phyloP scores from a whole-genome alignment of 805 yeast genomes.

The Ogataea trehalophila region DNA sequence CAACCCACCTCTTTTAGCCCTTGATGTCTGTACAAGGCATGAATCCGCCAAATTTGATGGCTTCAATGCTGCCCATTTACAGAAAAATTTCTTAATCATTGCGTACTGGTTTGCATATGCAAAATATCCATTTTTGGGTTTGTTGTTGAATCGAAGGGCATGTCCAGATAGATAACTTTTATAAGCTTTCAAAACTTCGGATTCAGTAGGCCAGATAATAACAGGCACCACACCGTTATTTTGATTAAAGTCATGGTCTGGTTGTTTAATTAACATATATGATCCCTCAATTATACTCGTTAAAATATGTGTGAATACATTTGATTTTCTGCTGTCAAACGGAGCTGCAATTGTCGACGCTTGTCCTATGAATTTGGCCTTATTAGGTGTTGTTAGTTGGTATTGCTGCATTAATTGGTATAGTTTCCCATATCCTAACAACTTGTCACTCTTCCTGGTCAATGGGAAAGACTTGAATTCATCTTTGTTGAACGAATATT shows the following conservation, averaged over 20 bases:
- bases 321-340: slow-evolving; percentile 26
- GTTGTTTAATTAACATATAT: slow-evolving; percentile 15
- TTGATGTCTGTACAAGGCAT: slow-evolving; percentile 22
- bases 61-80: slow-evolving; percentile 37
- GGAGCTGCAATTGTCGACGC: slow-evolving; percentile 48
- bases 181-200: slow-evolving; percentile 20
- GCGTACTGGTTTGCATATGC: slow-evolving; percentile 34
- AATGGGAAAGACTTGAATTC: slow-evolving; percentile 4
- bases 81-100: slow-evolving; percentile 38
- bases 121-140: slow-evolving; percentile 12
- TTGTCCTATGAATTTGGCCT: slow-evolving; percentile 38
- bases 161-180: slow-evolving; percentile 24
- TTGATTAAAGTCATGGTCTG: slow-evolving; percentile 10
- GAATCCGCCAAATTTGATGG: no score
- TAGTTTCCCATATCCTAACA: slow-evolving; percentile 46
- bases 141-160: slow-evolving; percentile 22
- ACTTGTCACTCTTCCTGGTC: neutral
- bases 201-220: slow-evolving; percentile 31
- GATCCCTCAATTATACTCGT: slow-evolving; percentile 39
- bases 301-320: slow-evolving; percentile 43
- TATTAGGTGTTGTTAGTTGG: slow-evolving; percentile 18
- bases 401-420: slow-evolving; percentile 36
- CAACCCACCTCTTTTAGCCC: slow-evolving; percentile 24
- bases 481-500: slow-evolving; percentile 17
- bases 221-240: slow-evolving; percentile 20